These are phyloP conservation scores for Dactylis glomerata DNA, from an alignment of 176 grass and related monocot species.

Conservation along the genomic window DNA sequence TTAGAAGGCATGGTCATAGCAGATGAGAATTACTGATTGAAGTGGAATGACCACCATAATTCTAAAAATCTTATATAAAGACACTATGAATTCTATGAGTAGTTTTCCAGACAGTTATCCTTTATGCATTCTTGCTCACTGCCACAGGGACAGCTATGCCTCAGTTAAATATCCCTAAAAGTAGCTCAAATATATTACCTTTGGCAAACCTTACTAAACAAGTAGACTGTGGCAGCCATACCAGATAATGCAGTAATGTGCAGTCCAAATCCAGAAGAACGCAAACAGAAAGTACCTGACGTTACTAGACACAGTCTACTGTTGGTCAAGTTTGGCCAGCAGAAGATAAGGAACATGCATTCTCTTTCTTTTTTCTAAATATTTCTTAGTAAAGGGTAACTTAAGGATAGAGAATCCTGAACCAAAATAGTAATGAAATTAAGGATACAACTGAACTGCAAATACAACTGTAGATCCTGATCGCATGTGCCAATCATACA, in stretches of 20 bases:
- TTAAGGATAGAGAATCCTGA: not conserved
- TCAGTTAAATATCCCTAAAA: not conserved
- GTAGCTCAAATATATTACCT: not conserved
- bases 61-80: not conserved
- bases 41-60: not conserved
- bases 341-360: slow-evolving; percentile 1
- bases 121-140: not conserved
- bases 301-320: not conserved
- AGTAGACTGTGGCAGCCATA: not conserved
- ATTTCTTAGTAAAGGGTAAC: not conserved
- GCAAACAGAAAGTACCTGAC: not conserved
- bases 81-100: not conserved
- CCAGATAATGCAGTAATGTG: not conserved
- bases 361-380: not conserved
- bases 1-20: not conserved
- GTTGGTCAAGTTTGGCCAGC: not conserved
- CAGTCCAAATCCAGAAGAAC: slow-evolving; percentile 8
- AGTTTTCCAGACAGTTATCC: not conserved
- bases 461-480: slow-evolving; percentile 20
- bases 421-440: not conserved
- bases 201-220: not conserved
- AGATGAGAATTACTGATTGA: not conserved
- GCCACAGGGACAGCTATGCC: not conserved
- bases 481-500: not conserved
- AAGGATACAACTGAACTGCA: not conserved